Base-by-base conservation (phyloP, 108 stramenopile genomes). In the Heterococcus sp. region DNA sequence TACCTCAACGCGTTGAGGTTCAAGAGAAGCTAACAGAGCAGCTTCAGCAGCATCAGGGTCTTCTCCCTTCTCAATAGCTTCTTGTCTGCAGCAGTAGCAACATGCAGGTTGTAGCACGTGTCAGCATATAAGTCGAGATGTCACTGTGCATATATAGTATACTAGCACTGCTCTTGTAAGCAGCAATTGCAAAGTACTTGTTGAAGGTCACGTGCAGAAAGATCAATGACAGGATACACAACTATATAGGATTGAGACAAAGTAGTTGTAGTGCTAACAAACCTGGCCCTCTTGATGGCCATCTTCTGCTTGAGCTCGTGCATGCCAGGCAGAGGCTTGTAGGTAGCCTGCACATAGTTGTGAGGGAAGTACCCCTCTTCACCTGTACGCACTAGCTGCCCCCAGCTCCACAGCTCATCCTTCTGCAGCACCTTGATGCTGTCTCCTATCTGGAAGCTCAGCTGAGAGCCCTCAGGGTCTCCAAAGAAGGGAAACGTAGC, bases 371-470 rank as follows among this genome's bases (percentile, higher is more conserved):
- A 78, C 58, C 77, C 77, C 46, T 78, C 77, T 27, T 78, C 77
- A 29, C 77, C 77, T 1, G 28, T 71, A 3, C 46, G 70, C 58
- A 70, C 77, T 64, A 78, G 69, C 58, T 71, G 69, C 21, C 77
- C 77, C 77, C 77, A 78, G n/a, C 70, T 71, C 77, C 77, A 78
- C 46, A 78, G 77, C 70, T 78, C 77, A 35, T 78, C 77, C 34
- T 78, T 78, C 58, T 78, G 46, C 3, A 78, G 66, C 1, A 78
- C 70, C 77, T 78, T 38, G 66, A 76, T 68, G 3, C 1, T 58
- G 46, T 58, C 46, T 8, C 46, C 79, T 58, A 81, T 81, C 46
- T 81, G 79, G 38, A 81, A 81, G 46, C 69, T 70, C 28, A 81
- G 79, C 46, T 81, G 79, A 28, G 37, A 66, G 34, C 79, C 79